phyloP scores from a whole-genome alignment of 768 basidiomycete species.

The Calvatia gigantea region DNA sequence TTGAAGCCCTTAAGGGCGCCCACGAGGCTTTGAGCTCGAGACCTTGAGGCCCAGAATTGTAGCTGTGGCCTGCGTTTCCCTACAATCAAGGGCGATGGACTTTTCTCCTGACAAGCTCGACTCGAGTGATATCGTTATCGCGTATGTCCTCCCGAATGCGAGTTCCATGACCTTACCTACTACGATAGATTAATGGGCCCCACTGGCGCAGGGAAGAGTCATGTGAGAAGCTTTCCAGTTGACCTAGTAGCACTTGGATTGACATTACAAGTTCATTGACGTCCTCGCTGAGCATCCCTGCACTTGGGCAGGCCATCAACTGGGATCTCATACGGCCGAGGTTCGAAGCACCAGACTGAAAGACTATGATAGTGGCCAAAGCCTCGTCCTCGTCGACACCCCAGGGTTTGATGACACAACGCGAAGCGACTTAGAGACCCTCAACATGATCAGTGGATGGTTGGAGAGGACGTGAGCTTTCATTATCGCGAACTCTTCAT shows the following conservation, averaged over 20 bases:
- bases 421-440: constrained; percentile 8
- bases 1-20: too few relatives aligned
- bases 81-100: background rate
- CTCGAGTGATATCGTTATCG: background rate
- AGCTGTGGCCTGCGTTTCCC: too few relatives aligned
- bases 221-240: constrained; percentile 5
- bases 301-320: constrained; percentile 3
- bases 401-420: constrained; percentile 17
- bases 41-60: background rate
- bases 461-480: constrained; percentile 8
- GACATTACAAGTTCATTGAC: constrained; percentile 8
- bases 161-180: background rate
- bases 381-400: constrained; percentile 12
- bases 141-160: background rate
- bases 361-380: background rate
- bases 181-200: too few relatives aligned
- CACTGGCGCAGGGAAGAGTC: constrained; percentile 22
- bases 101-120: background rate
- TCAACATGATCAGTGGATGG: constrained; percentile 10
- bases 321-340: constrained; percentile 11
- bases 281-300: background rate
- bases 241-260: background rate
- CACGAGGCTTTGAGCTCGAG: too few relatives aligned
- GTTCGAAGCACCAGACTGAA: background rate
- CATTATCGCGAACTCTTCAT: background rate